Evolutionary conservation across 169 alveolate genomes (phyloP).

Genomic region (Plasmodium vinckei): DNA sequence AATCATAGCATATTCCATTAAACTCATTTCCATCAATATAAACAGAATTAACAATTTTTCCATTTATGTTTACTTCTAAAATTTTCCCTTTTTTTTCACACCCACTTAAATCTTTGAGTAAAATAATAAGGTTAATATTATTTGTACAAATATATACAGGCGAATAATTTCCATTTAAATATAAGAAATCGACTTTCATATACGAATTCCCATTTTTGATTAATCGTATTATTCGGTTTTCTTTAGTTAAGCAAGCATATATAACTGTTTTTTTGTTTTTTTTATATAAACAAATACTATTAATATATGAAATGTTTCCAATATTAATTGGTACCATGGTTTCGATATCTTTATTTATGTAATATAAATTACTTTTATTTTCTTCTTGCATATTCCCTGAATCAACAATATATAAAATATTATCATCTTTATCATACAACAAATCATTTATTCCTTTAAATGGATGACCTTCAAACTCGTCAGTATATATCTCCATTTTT

Average conservation of each 20-base stretch:
- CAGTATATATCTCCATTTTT: constrained; percentile 43
- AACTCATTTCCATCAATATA: constrained; percentile 51
- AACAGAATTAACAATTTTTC: constrained; percentile 50
- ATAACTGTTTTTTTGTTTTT: constrained; percentile 17
- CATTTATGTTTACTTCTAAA: constrained; percentile 53
- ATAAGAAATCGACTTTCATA: constrained; percentile 32
- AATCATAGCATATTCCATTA: constrained; percentile 74
- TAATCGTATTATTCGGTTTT: constrained; percentile 60
- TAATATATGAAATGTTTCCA: constrained; percentile 26
- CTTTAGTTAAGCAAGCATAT: constrained; percentile 70
- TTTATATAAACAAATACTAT: constrained; percentile 61
- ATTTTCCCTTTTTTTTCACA: constrained; percentile 49
- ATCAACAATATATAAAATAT: constrained; percentile 53
- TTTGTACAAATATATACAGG: constrained; percentile 67
- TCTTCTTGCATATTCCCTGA: constrained; percentile 74
- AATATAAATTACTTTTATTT: constrained; percentile 52
- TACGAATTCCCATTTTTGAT: constrained; percentile 64
- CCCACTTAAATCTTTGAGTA: constrained; percentile 76
- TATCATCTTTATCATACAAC: constrained; percentile 28
- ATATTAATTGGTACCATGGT: constrained; percentile 51
- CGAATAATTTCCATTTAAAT: constrained; percentile 53
- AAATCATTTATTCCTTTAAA: constrained; percentile 44
- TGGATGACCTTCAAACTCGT: constrained; percentile 46
- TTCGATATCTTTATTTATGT: constrained; percentile 72
- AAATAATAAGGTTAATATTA: constrained; percentile 44